Base-by-base conservation (phyloP, 768 basidiomycete species). In the Chalciporus sphaerocephalus region DNA sequence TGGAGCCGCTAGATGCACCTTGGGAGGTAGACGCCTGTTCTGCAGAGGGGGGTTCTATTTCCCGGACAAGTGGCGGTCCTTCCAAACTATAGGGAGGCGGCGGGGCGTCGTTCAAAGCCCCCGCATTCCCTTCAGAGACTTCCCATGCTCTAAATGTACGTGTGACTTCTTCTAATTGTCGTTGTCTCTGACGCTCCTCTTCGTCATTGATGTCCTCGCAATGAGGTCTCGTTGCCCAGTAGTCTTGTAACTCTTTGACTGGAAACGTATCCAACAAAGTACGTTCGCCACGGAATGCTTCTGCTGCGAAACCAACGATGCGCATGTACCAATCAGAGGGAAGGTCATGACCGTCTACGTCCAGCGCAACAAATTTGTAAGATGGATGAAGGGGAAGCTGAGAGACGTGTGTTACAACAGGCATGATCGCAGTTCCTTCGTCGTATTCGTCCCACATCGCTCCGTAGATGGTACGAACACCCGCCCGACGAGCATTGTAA, bases 401-500 rank as follows among this genome's bases (percentile, higher is more conserved):
- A 6, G 74, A 67, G 47, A 80, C 79, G 47, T 72, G 69, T 33
- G 79, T 60, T 1, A 88, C 78, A 12, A 80, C 76, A 6, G 90
- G 90, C 74, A 92, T 78, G 50, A 88, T 78, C 2, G 81, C 87
- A 0, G 89, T 92, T 28, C 90, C 89, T 70, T 90, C 87, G 54
- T 91, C 87, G 52, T 90, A 90, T 62, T 90, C 89, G 56, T 92
- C 89, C 87, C 89, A 91, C 87, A 90, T 91, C 6, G 87, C 87
- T 18, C 84, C 83, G 51, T 91, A 91, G 42, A 90, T 76, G 6
- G 69, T 82, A 16, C 79, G 75, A 6, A 76, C 80, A 22, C 84
- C 80, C 22, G 75, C 74, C 36, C 73, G 69, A 21, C 74, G 76
- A 11, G 80, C 83, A 56, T 90, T 83, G 68, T 74, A 79, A 5